phyloP scores from a whole-genome alignment of 345 rosid genomes.

The Nasturtium officinale region DNA sequence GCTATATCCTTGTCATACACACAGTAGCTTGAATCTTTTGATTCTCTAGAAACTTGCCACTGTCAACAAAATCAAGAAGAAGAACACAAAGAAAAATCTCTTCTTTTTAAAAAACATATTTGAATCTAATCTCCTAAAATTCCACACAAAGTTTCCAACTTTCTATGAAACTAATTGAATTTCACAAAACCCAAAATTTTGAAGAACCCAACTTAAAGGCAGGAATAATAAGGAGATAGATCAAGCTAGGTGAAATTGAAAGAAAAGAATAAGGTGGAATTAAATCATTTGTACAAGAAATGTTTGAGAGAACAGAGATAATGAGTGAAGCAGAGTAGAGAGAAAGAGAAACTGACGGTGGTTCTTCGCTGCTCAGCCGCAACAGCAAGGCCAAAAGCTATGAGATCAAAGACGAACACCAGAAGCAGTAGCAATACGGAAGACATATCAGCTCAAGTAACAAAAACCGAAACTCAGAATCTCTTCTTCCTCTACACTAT shows the following conservation, averaged over 20 bases:
- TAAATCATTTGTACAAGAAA: not conserved
- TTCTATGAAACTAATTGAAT: conserved; percentile 2
- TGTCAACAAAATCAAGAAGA: not conserved
- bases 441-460: conserved; percentile 51
- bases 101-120: not conserved
- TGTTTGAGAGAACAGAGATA: not conserved
- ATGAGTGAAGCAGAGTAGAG: not conserved
- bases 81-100: not conserved
- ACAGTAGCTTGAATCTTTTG: conserved; percentile 54
- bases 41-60: not conserved
- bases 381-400: conserved; percentile 93
- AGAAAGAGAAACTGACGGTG: conserved; percentile 56
- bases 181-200: conserved; percentile 1
- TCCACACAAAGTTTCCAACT: conserved; percentile 9
- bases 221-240: not conserved
- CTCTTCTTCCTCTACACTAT: conserved; percentile 18
- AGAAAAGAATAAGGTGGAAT: not conserved
- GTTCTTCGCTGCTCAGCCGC: conserved; percentile 94
- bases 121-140: not conserved
- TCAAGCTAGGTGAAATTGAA: not conserved
- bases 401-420: conserved; percentile 71
- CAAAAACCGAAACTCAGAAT: conserved; percentile 3
- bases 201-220: not conserved
- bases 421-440: conserved; percentile 61
- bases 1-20: conserved; percentile 79